A percentile compares a stretch with the other conserved stretches of the same genome.
These are phyloP conservation scores for Darksidea phi DNA, from an alignment of 495 filamentous ascomycete genomes.

Conservation along the genomic window DNA sequence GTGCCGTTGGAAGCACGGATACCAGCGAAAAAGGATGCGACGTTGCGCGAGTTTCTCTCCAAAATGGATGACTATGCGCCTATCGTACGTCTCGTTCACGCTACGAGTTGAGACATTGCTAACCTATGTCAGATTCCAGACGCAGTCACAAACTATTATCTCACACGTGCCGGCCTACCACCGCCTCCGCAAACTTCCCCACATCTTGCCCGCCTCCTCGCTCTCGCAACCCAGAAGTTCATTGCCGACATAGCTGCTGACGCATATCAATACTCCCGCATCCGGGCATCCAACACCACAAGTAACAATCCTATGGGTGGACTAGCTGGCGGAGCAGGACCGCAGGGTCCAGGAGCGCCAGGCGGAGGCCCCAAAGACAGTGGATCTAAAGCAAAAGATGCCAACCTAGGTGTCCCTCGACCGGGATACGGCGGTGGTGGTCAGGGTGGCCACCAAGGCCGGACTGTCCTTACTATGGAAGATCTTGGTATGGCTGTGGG, in stretches of 20 bases:
- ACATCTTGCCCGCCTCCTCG: conserved; percentile 86
- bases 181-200: conserved; percentile 82
- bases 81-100: conserved; percentile 62
- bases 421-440: conserved; percentile 93
- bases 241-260: conserved; percentile 96
- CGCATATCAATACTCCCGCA: conserved; percentile 94
- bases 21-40: conserved; percentile 83
- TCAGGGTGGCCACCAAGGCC: conserved; percentile 81
- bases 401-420: conserved; percentile 80
- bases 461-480: conserved; percentile 97
- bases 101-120: conserved; percentile 27
- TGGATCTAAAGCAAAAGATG: conserved; percentile 46
- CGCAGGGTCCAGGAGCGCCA: conserved; percentile 54
- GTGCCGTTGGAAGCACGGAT: conserved; percentile 45
- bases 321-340: conserved; percentile 65
- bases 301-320: conserved; percentile 87
- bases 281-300: conserved; percentile 79
- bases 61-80: conserved; percentile 99
- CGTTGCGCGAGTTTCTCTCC: conserved; percentile 80
- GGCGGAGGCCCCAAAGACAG: conserved; percentile 51
- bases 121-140: conserved; percentile 74
- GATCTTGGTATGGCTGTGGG: conserved; percentile 96
- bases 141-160: conserved; percentile 96
- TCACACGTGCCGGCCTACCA: conserved; percentile 89
- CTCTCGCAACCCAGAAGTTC: conserved; percentile 96